These are phyloP conservation scores for Ceriops decandra DNA, from an alignment of 345 rosid species.

Conservation along the genomic window DNA sequence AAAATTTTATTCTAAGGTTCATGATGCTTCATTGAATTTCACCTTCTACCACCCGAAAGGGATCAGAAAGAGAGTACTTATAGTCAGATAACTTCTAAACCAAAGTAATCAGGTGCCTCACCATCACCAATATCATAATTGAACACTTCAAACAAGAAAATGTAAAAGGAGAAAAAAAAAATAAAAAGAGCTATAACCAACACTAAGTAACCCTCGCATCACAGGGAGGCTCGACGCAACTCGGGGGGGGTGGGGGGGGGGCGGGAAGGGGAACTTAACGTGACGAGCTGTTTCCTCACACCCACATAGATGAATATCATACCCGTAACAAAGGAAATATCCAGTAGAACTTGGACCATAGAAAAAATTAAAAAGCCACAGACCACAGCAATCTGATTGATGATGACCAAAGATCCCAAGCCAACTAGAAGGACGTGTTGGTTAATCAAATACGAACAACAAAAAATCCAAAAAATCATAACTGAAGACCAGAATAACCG, in stretches of 20 bases:
- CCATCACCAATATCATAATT: neutral
- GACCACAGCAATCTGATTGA: neutral
- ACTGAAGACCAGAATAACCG: constrained; percentile 3
- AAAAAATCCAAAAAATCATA: constrained; percentile 1
- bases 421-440: neutral
- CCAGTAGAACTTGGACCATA: constrained; percentile 12
- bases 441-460: neutral
- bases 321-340: constrained; percentile 14
- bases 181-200: neutral
- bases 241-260: neutral
- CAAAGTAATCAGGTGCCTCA: neutral
- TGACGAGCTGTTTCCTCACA: constrained; percentile 18
- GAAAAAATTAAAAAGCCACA: neutral
- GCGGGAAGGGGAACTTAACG: constrained; percentile 7
- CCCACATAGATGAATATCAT: constrained; percentile 15
- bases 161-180: too few relatives aligned
- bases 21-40: neutral
- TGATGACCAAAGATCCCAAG: neutral
- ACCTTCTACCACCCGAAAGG: neutral
- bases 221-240: constrained; percentile 1
- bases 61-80: neutral
- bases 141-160: neutral
- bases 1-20: neutral
- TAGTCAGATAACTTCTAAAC: neutral
- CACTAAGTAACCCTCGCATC: neutral